These are phyloP conservation scores for Leccinum rimulosum DNA, from an alignment of 768 basidiomycete genomes.

Conservation along the genomic window DNA sequence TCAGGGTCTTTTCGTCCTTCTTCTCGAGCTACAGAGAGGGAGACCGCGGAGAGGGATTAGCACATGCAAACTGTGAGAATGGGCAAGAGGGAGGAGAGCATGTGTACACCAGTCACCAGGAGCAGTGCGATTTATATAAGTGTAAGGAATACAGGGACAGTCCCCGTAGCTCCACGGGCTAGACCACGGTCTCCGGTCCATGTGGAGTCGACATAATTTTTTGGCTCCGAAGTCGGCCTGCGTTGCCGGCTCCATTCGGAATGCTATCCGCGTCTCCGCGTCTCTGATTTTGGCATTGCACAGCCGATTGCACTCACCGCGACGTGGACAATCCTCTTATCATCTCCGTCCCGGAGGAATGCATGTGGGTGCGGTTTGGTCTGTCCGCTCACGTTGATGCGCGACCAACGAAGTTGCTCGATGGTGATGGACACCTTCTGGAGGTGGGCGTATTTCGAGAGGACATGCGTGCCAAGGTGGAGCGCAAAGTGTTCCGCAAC, in stretches of 20 bases:
- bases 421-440: conserved; percentile 66
- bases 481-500: conserved; percentile 83
- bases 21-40: conserved; percentile 54
- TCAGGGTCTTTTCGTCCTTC: conserved; percentile 59
- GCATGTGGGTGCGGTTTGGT: conserved; percentile 66
- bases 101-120: background rate
- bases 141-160: background rate
- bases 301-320: conserved; percentile 41
- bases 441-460: conserved; percentile 78
- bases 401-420: conserved; percentile 81
- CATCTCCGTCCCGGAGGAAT: conserved; percentile 87
- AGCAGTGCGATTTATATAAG: conserved; percentile 15
- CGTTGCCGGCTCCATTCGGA: conserved; percentile 21
- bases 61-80: background rate
- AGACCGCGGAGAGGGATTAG: background rate
- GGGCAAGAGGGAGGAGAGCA: background rate
- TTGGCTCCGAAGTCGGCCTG: conserved; percentile 5
- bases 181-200: conserved; percentile 13
- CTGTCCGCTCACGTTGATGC: conserved; percentile 56
- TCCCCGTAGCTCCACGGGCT: conserved; percentile 22
- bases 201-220: conserved; percentile 15
- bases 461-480: conserved; percentile 80
- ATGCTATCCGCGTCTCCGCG: background rate
- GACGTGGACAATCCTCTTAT: conserved; percentile 69
- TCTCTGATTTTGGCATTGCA: conserved; percentile 1